Conservation (phyloP, 1,139 yeast genomes). For the Debaryomyces subglobosus region DNA sequence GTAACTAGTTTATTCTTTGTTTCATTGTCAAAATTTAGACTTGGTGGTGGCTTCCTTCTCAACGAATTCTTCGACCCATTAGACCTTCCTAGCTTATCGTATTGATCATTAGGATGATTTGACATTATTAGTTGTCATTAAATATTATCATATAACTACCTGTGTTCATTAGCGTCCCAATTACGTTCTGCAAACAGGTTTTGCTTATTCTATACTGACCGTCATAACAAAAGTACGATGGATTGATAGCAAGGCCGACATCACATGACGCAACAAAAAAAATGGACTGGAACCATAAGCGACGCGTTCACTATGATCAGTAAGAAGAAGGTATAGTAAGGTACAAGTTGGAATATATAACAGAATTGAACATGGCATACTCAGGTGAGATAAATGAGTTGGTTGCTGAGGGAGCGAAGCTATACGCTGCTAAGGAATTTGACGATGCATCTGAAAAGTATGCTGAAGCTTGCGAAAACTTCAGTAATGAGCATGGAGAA, state of each 20-base stretch:
- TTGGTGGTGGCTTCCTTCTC: conserved; percentile 37
- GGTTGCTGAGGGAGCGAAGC: conserved; percentile 61
- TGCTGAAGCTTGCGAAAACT: conserved; percentile 72
- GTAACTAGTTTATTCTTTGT: background rate
- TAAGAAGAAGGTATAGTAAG: background rate
- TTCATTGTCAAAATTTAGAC: conserved; percentile 8
- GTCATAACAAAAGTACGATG: background rate
- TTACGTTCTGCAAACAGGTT: background rate
- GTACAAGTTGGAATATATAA: background rate
- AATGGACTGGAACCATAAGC: conserved; percentile 2
- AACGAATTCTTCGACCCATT: conserved; percentile 19
- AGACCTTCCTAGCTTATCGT: conserved; percentile 1
- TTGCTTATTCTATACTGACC: background rate
- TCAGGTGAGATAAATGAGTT: conserved; percentile 44
- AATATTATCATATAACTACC: background rate
- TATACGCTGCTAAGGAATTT: conserved; percentile 63
- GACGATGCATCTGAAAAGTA: conserved; percentile 72
- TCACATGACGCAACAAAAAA: conserved; percentile 2
- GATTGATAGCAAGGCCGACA: conserved; percentile 2
- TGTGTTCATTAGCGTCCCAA: background rate
- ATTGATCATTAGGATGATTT: background rate
- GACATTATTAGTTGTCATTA: conserved; percentile 6
- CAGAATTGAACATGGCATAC: conserved; percentile 19
- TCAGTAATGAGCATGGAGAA: conserved; percentile 51
- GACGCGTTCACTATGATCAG: background rate